A percentile compares a stretch with the other conserved stretches of the same genome.
phyloP scores from a whole-genome alignment of 345 rosid species.

The Reutealis trisperma region DNA sequence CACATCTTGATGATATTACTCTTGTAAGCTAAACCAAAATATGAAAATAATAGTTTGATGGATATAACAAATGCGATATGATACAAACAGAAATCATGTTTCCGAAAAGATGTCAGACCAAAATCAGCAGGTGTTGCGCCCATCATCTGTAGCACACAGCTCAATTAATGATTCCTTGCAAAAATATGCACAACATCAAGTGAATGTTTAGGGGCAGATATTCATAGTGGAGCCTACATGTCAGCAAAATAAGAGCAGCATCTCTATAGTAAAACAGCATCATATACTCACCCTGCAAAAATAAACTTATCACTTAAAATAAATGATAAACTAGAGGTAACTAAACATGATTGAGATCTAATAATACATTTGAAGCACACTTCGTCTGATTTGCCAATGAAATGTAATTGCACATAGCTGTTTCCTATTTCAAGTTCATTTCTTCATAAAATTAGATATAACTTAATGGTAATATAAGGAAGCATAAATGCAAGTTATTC shows the following conservation, averaged over 20 bases:
- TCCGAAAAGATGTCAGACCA: not conserved
- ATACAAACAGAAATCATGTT: slow-evolving; percentile 11
- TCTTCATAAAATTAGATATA: too few species aligned
- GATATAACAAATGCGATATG: not conserved
- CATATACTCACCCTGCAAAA: not conserved
- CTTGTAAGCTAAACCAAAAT: not conserved
- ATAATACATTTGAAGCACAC: not conserved
- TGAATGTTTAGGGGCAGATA: not conserved
- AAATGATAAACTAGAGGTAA: too few species aligned
- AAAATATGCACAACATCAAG: not conserved
- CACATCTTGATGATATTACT: not conserved
- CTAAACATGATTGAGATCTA: not conserved
- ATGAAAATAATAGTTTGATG: not conserved
- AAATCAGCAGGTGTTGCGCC: not conserved
- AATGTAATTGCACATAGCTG: too few species aligned
- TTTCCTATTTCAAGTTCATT: too few species aligned
- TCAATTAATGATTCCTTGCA: not conserved
- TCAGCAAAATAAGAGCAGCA: not conserved
- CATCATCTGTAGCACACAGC: not conserved
- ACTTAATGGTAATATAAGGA: too few species aligned
- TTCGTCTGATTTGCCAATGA: not conserved
- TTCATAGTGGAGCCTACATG: slow-evolving; percentile 2
- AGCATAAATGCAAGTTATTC: too few species aligned
- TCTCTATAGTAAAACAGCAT: not conserved
- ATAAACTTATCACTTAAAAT: not conserved